Evolutionary conservation across 495 filamentous ascomycete genomes (phyloP).

Genomic region (Xylaria grammica): DNA sequence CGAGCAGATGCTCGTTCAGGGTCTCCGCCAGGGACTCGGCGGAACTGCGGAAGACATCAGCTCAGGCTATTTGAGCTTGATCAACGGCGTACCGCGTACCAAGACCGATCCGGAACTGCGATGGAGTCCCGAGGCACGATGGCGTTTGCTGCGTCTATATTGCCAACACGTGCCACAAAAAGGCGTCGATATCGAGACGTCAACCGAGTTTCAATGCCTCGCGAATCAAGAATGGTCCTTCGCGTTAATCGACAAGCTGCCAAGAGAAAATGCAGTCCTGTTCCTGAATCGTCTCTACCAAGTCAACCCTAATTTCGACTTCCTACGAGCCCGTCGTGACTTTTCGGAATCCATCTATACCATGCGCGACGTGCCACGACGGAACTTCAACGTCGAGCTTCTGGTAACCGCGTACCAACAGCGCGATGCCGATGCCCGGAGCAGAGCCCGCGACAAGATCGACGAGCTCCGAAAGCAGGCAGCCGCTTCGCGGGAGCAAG

Average conservation of each 20-base stretch:
- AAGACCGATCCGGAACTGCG: constrained; percentile 11
- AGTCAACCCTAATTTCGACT: constrained; percentile 24
- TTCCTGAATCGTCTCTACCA: constrained; percentile 23
- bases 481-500: constrained; percentile 28
- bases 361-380: constrained; percentile 16
- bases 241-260: constrained; percentile 23
- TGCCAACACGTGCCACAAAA: constrained; percentile 29
- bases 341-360: constrained; percentile 9
- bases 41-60: constrained; percentile 19
- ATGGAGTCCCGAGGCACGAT: constrained; percentile 29
- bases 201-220: constrained; percentile 22
- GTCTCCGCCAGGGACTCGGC: constrained; percentile 27
- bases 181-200: constrained; percentile 28
- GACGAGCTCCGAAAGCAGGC: constrained; percentile 31
- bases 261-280: constrained; percentile 24
- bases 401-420: constrained; percentile 19
- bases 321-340: constrained; percentile 18
- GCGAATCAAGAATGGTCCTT: constrained; percentile 26
- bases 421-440: constrained; percentile 23
- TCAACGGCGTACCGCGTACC: not conserved
- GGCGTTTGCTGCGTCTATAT: constrained; percentile 30
- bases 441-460: constrained; percentile 18
- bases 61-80: constrained; percentile 18
- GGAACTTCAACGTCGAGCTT: constrained; percentile 29
- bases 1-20: constrained; percentile 21